A percentile compares a stretch with the other conserved stretches of the same genome.
phyloP scores from a whole-genome alignment of 2,329 filamentous ascomycete species.

The Talaromyces pinophilus region DNA sequence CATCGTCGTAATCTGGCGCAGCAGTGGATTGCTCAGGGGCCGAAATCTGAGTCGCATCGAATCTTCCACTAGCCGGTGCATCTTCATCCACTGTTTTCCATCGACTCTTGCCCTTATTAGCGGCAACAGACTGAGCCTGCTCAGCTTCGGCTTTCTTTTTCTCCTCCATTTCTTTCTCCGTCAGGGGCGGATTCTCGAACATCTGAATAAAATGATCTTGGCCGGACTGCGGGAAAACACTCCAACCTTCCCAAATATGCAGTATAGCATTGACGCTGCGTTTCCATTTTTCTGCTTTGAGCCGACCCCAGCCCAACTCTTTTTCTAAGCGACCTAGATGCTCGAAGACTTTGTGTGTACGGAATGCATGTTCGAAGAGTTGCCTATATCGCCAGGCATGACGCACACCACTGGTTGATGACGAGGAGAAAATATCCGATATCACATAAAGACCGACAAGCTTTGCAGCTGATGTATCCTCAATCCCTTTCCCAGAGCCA shows the following conservation, averaged over 20 bases:
- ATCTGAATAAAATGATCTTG: conserved; percentile 69
- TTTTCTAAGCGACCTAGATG: conserved; percentile 72
- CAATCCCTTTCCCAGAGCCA: conserved; percentile 43
- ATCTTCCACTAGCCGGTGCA: conserved; percentile 33
- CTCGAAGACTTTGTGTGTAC: conserved; percentile 69
- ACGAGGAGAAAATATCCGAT: conserved; percentile 77
- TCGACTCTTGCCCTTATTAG: conserved; percentile 45
- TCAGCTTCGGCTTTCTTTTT: conserved; percentile 47
- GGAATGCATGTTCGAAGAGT: conserved; percentile 73
- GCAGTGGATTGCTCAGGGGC: conserved; percentile 35
- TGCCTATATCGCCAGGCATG: conserved; percentile 86
- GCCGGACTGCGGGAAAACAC: conserved; percentile 69
- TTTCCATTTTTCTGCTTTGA: conserved; percentile 83
- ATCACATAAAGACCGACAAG: conserved; percentile 80
- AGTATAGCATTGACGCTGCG: conserved; percentile 70
- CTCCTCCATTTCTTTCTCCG: conserved; percentile 48
- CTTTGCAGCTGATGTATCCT: conserved; percentile 71
- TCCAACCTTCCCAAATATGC: conserved; percentile 66
- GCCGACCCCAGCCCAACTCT: conserved; percentile 72
- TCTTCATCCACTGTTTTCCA: conserved; percentile 52
- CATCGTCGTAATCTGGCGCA: conserved; percentile 34
- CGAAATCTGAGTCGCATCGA: conserved; percentile 32
- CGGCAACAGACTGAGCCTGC: conserved; percentile 38
- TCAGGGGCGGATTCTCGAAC: conserved; percentile 70
- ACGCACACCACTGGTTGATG: conserved; percentile 71